Evolutionary conservation across 1,139 yeast genomes (phyloP).

Genomic region (Geotrichum cucujoidarum): DNA sequence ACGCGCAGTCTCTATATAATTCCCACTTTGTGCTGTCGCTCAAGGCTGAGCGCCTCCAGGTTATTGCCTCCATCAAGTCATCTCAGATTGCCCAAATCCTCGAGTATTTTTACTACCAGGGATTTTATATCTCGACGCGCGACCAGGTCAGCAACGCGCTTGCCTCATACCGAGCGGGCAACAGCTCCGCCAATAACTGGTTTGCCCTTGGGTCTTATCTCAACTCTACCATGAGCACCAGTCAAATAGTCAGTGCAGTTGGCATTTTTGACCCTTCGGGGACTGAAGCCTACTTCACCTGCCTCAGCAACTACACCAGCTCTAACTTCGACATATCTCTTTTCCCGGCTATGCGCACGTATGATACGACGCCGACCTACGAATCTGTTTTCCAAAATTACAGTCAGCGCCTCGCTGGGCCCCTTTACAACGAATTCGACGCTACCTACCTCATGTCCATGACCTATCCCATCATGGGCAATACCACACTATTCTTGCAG

Average conservation of each 20-base stretch:
- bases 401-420: constrained; percentile 25
- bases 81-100: constrained; percentile 71
- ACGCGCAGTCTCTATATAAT: constrained; percentile 58
- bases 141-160: constrained; percentile 59
- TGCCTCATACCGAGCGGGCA: constrained; percentile 66
- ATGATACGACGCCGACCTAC: neutral
- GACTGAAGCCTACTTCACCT: constrained; percentile 38
- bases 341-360: constrained; percentile 19
- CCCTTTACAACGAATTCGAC: constrained; percentile 13
- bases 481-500: constrained; percentile 61
- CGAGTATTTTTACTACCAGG: constrained; percentile 61
- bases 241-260: constrained; percentile 52
- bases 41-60: constrained; percentile 66
- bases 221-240: constrained; percentile 42
- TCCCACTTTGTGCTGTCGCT: constrained; percentile 57
- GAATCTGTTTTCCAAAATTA: neutral
- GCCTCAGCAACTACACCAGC: constrained; percentile 27
- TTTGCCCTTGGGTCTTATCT: constrained; percentile 45
- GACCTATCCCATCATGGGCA: constrained; percentile 67
- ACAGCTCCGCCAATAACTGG: constrained; percentile 50
- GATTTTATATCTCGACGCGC: constrained; percentile 58
- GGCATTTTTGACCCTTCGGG: constrained; percentile 58
- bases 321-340: constrained; percentile 8
- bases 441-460: constrained; percentile 47
- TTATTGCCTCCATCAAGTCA: constrained; percentile 74